Evolutionary conservation across 495 filamentous ascomycete species (phyloP).

Genomic region (Bombardia bombarda): DNA sequence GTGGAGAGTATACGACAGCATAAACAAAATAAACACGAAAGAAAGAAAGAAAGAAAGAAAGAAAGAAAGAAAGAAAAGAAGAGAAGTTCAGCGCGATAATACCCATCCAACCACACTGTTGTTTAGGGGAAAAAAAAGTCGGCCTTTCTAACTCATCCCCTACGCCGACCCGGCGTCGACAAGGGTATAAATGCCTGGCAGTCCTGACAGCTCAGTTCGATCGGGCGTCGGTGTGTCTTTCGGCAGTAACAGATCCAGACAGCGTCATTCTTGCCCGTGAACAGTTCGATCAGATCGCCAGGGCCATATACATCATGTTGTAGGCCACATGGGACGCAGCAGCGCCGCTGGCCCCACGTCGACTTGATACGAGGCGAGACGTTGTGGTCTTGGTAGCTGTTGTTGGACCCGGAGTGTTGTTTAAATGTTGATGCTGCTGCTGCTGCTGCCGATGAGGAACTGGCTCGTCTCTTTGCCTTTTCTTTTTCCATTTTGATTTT

Average conservation of each 20-base stretch:
- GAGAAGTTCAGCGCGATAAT: neutral
- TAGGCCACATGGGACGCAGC: slow-evolving; percentile 23
- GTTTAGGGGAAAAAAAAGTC: neutral
- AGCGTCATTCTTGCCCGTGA: slow-evolving; percentile 8
- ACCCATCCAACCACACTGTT: neutral
- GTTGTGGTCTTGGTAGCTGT: neutral
- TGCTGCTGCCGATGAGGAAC: no score
- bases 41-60: neutral
- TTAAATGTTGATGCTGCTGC: neutral
- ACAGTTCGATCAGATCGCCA: slow-evolving; percentile 16
- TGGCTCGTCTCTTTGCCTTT: no score
- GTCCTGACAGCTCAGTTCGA: slow-evolving; percentile 5
- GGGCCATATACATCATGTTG: slow-evolving; percentile 12
- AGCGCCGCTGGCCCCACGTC: slow-evolving; percentile 15
- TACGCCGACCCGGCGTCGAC: neutral
- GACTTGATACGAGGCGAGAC: slow-evolving; percentile 12
- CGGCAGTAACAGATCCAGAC: slow-evolving; percentile 22
- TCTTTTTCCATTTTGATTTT: neutral
- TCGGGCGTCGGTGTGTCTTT: slow-evolving; percentile 4
- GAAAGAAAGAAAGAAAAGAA: neutral
- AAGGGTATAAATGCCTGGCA: slow-evolving; percentile 3
- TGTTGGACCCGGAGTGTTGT: neutral
- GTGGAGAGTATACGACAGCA: no score
- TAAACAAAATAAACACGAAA: neutral
- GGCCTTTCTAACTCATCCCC: neutral